Conservation (phyloP, 495 filamentous ascomycete species). For the Bathelium albidoporum region DNA sequence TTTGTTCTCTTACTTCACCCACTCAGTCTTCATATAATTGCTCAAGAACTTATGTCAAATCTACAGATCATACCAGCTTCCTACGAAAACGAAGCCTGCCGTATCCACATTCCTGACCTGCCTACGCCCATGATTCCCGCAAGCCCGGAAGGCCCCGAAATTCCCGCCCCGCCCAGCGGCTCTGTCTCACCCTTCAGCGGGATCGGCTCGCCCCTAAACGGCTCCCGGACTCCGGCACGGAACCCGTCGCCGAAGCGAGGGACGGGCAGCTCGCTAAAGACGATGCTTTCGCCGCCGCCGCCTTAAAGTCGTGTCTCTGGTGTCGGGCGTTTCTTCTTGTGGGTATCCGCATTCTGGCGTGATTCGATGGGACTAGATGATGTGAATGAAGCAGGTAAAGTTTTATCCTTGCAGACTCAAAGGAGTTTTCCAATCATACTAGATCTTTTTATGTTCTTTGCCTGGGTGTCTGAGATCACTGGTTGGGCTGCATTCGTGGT, state of each 20-base stretch:
- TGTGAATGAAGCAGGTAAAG: no score
- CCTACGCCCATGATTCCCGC: slow-evolving; percentile 53
- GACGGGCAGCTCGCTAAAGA: not conserved
- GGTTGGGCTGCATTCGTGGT: no score
- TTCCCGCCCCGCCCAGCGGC: slow-evolving; percentile 61
- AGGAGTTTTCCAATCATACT: no score
- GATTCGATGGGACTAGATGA: no score
- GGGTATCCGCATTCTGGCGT: no score
- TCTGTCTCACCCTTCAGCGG: slow-evolving; percentile 27
- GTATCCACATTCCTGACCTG: slow-evolving; percentile 65
- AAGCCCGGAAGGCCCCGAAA: slow-evolving; percentile 74
- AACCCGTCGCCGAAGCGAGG: not conserved
- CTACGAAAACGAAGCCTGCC: slow-evolving; percentile 89
- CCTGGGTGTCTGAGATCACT: no score
- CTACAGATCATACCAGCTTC: slow-evolving; percentile 82
- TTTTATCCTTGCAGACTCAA: no score
- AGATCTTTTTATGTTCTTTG: no score
- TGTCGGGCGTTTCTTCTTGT: no score
- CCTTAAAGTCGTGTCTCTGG: no score
- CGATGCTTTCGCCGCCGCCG: not conserved
- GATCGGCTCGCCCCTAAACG: slow-evolving; percentile 24
- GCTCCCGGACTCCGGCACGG: not conserved
- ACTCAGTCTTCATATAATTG: not conserved
- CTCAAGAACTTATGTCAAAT: slow-evolving; percentile 9
- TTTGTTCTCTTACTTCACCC: slow-evolving; percentile 1